These are phyloP conservation scores for Calycina herbarum DNA, from an alignment of 2,329 filamentous ascomycete genomes.

Conservation along the genomic window DNA sequence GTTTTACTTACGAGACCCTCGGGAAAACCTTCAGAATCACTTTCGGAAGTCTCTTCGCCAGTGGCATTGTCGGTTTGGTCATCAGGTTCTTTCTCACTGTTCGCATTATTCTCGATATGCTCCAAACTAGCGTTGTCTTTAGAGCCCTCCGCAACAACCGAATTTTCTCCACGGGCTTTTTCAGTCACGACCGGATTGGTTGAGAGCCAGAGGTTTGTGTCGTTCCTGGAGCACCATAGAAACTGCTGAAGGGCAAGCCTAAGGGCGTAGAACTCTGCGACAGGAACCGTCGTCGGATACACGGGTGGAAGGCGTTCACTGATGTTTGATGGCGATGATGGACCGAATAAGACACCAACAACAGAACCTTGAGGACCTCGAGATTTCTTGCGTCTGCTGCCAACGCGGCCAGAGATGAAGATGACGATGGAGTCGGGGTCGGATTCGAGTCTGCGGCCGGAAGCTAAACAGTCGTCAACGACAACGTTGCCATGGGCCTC, in stretches of 20 bases:
- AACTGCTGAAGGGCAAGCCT: neutral
- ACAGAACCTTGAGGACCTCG: neutral
- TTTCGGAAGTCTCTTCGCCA: too few relatives aligned
- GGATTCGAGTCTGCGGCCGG: neutral
- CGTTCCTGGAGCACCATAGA: neutral
- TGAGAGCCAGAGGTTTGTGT: neutral
- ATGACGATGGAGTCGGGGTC: neutral
- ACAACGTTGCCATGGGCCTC: neutral
- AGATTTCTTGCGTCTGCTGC: neutral
- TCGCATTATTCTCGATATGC: too few relatives aligned
- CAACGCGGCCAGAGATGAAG: neutral
- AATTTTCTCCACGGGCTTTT: neutral
- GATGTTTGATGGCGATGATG: neutral
- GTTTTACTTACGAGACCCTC: too few relatives aligned
- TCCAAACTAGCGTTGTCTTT: too few relatives aligned
- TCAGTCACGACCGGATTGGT: neutral
- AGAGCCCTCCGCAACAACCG: too few relatives aligned
- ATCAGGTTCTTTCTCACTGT: too few relatives aligned
- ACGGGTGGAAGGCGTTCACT: neutral
- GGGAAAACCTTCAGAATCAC: too few relatives aligned
- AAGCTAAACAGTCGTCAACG: neutral
- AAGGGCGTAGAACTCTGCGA: neutral
- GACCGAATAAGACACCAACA: neutral
- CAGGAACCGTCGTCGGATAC: neutral
- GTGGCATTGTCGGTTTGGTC: too few relatives aligned